Evolutionary conservation across 1,284 basidiomycete species (phyloP).

Genomic region (Leccinum huronense): DNA sequence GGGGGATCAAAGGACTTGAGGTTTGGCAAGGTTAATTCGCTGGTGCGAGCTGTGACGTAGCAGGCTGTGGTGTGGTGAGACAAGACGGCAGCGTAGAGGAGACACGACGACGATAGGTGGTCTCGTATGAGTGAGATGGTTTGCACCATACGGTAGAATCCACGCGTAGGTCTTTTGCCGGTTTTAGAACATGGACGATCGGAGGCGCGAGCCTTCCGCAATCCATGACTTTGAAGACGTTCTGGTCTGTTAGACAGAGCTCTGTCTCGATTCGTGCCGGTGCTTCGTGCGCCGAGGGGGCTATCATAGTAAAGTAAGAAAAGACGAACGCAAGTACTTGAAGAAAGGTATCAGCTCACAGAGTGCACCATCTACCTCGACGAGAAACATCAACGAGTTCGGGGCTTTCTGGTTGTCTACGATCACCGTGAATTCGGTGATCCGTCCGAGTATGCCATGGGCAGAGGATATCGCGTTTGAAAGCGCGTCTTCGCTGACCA

Average conservation of each 20-base stretch:
- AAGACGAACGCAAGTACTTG: neutral
- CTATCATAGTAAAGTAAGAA: neutral
- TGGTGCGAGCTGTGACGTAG: too few species aligned
- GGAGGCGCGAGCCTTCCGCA: slow-evolving; percentile 7
- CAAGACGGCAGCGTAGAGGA: too few species aligned
- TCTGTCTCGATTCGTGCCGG: slow-evolving; percentile 8
- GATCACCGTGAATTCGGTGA: slow-evolving; percentile 22
- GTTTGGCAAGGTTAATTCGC: too few species aligned
- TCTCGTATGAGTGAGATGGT: too few species aligned
- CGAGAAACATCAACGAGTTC: slow-evolving; percentile 15
- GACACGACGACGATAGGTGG: too few species aligned
- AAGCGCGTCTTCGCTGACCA: slow-evolving; percentile 19
- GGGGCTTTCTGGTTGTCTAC: slow-evolving; percentile 17
- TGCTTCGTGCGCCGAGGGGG: slow-evolving; percentile 6
- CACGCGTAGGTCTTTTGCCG: too few species aligned
- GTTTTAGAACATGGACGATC: slow-evolving; percentile 17
- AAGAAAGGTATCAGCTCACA: slow-evolving; percentile 2
- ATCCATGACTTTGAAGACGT: slow-evolving; percentile 1
- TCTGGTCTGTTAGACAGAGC: slow-evolving; percentile 11
- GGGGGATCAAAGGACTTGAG: too few species aligned
- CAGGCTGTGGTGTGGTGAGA: too few species aligned
- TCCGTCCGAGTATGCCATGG: slow-evolving; percentile 13
- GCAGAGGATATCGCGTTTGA: slow-evolving; percentile 17
- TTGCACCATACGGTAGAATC: too few species aligned
- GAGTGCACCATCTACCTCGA: slow-evolving; percentile 21